Base-by-base conservation (phyloP, 139 green algal genomes). In the Chlamydomonas schloesseri region DNA sequence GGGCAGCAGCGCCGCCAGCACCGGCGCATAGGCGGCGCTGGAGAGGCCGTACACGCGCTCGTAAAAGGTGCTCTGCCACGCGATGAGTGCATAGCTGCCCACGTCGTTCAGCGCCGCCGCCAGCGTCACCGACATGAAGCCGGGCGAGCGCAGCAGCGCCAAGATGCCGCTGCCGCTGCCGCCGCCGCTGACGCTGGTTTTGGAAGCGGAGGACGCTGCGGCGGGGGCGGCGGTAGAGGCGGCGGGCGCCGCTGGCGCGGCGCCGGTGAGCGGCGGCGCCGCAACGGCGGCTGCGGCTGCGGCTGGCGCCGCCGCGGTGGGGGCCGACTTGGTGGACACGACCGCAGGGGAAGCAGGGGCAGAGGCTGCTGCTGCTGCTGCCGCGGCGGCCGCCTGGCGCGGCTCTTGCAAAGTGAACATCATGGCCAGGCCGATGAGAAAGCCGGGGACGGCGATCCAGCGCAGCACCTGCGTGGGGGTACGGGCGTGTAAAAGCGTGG, bases 61-160 rank as follows among this genome's bases (percentile, higher is more conserved):
- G 86, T 98, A 98, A 73, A 98, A 98, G 26, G 93, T 96, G 36
- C 91, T 93, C 79, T 98, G 96, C 95, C 95, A 98, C 17, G 95
- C 93, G n/a, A 98, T 94, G 14, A 98, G 92, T 15, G 95, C 93
- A 89, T 97, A 98, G 82, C 86, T 92, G 75, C 96, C 95, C 18
- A 98, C 88, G 83, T 98, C 96, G 85, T 98, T 98, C 9, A 98
- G 55, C 36, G 96, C 91, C 17, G 93, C 92, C n/a, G 96, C 95
- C 17, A 92, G 31, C 18, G 96, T 98, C 28, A 95, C 91, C 5
- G 91, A 87, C 79, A 95, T 91, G 62, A 96, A 96, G 9, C 85
- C 88, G n/a, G 69, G 87, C 50, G 82, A 90, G 23, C 47, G 42
- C 20, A 96, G 58, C 57, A 96, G 85, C 33, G 67, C n/a, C 15